Percentiles rank a stretch among this genome's conserved stretches.
Evolutionary conservation across 306 rosid genomes (phyloP).

Genomic region (Carpinus viminea): DNA sequence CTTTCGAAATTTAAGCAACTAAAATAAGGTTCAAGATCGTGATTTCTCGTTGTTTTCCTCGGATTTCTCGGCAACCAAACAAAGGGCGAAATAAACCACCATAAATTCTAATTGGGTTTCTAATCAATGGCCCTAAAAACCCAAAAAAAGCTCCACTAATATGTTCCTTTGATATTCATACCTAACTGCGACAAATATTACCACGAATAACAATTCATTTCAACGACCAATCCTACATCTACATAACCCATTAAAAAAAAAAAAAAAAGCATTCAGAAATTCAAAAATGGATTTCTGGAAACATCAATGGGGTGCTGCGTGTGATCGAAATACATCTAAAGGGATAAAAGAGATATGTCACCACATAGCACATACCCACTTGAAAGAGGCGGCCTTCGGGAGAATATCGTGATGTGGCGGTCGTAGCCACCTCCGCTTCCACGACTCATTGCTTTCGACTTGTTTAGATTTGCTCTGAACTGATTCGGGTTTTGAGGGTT

Average conservation of each 20-base stretch:
- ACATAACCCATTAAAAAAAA: background rate
- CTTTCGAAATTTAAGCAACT: background rate
- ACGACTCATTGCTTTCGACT: conserved; percentile 50
- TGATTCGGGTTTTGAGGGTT: conserved; percentile 14
- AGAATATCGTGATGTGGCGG: conserved; percentile 95
- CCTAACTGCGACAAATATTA: background rate
- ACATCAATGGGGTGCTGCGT: background rate
- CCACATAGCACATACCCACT: conserved; percentile 38
- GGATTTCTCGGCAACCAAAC: background rate
- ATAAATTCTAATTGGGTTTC: background rate
- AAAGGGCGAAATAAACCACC: background rate
- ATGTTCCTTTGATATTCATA: background rate
- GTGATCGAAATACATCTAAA: background rate
- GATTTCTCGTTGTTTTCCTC: background rate
- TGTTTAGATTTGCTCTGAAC: background rate
- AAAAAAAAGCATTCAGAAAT: background rate
- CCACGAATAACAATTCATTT: background rate
- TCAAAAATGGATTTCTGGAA: background rate
- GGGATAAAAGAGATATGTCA: background rate
- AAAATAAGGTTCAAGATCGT: background rate
- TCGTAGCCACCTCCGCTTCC: conserved; percentile 99
- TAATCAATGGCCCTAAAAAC: background rate
- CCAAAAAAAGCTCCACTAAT: background rate
- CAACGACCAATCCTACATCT: background rate
- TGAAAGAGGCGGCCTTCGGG: conserved; percentile 98